Conservation (phyloP, 179 eudicot genomes). For the Pouteria campechiana region DNA sequence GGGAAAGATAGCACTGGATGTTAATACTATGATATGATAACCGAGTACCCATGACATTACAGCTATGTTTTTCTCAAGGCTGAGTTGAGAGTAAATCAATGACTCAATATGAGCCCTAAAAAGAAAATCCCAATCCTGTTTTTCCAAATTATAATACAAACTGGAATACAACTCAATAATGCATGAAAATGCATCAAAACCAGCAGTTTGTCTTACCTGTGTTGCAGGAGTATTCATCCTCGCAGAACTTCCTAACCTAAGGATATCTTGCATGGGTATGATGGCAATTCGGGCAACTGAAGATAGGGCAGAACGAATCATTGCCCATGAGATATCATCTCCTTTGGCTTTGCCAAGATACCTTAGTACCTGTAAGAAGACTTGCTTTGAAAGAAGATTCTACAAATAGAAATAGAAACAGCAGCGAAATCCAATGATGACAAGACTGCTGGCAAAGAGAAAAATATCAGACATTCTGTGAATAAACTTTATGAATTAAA, state of each 20-base stretch:
- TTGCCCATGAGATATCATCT: constrained; percentile 66
- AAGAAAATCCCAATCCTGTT: neutral
- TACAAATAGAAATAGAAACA: no score
- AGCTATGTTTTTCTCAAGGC: no score
- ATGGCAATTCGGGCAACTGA: constrained; percentile 83
- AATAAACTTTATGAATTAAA: no score
- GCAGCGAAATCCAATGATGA: no score
- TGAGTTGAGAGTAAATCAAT: neutral
- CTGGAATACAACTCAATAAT: no score
- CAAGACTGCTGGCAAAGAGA: no score
- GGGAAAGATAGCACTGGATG: no score
- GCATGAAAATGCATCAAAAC: neutral
- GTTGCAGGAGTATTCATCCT: constrained; percentile 99
- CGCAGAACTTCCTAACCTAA: constrained; percentile 70
- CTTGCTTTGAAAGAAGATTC: neutral
- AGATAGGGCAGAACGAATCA: constrained; percentile 56
- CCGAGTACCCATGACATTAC: no score
- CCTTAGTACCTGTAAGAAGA: constrained; percentile 43
- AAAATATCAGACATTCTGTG: no score
- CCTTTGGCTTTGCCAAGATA: constrained; percentile 47
- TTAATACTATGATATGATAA: no score
- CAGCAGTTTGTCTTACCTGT: constrained; percentile 36
- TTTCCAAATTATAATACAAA: neutral
- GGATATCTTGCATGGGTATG: constrained; percentile 94
- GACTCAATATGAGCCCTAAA: neutral